Conservation (phyloP, 768 basidiomycete genomes). For the Amanita molliuscula region DNA sequence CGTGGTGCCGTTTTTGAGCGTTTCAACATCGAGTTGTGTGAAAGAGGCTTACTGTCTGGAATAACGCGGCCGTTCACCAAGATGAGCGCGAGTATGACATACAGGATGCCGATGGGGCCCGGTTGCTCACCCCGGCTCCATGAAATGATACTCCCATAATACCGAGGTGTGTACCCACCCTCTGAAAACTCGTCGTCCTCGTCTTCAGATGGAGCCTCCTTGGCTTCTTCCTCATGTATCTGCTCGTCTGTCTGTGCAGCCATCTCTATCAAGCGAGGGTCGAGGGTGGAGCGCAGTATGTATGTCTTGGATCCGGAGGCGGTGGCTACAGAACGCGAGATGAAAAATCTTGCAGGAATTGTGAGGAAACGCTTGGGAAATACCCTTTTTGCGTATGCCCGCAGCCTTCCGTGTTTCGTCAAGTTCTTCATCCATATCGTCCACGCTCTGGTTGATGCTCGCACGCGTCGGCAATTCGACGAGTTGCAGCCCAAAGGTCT, state of each 20-base stretch:
- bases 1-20: neutral
- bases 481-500: constrained; percentile 69
- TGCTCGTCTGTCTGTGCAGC: constrained; percentile 48
- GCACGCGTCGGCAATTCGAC: constrained; percentile 54
- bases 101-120: constrained; percentile 61
- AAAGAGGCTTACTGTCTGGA: constrained; percentile 50
- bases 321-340: constrained; percentile 25
- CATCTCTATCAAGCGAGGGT: constrained; percentile 49
- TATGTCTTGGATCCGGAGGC: constrained; percentile 66
- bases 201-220: constrained; percentile 10
- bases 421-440: constrained; percentile 27
- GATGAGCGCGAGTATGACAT: constrained; percentile 74
- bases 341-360: neutral
- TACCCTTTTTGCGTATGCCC: constrained; percentile 52
- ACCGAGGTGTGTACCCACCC: constrained; percentile 21
- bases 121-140: constrained; percentile 66
- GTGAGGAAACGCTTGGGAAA: neutral
- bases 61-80: constrained; percentile 72
- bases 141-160: constrained; percentile 61
- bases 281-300: constrained; percentile 69
- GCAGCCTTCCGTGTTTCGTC: constrained; percentile 32
- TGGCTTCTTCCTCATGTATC: constrained; percentile 33
- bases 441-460: constrained; percentile 30
- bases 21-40: neutral
- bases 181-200: constrained; percentile 22